Conservation (phyloP, 768 basidiomycete species). For the Imleria badia region DNA sequence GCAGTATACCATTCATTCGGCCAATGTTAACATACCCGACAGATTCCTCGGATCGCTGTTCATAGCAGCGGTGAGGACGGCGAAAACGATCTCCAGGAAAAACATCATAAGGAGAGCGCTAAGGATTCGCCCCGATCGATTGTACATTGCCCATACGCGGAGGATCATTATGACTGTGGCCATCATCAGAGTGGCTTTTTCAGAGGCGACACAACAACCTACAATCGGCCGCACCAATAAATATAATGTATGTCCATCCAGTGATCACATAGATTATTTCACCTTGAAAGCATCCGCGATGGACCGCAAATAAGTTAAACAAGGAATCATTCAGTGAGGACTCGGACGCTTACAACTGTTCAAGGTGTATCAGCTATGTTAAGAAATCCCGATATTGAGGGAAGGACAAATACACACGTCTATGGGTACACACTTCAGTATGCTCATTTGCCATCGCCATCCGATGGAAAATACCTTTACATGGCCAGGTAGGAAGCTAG, state of each 20-base stretch:
- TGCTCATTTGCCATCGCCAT: not conserved
- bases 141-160: not conserved
- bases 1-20: not conserved
- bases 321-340: not conserved
- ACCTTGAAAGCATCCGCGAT: not conserved
- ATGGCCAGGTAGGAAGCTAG: not conserved
- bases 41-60: not conserved
- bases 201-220: not conserved
- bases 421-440: not conserved
- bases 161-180: conserved; percentile 1
- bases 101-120: not conserved
- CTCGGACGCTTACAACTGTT: conserved; percentile 6
- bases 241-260: not conserved
- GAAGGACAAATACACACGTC: not conserved
- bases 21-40: not conserved
- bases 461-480: not conserved
- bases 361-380: not conserved
- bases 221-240: conserved; percentile 5
- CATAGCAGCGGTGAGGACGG: not conserved
- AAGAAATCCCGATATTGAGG: not conserved
- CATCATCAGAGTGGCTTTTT: not conserved
- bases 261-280: not conserved
- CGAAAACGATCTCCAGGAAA: not conserved
- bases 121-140: not conserved
- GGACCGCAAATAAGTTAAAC: not conserved